Evolutionary conservation across 768 basidiomycete genomes (phyloP), one percentile per base, ranked within the genome.

Genomic region (Baorangia bicolor): DNA sequence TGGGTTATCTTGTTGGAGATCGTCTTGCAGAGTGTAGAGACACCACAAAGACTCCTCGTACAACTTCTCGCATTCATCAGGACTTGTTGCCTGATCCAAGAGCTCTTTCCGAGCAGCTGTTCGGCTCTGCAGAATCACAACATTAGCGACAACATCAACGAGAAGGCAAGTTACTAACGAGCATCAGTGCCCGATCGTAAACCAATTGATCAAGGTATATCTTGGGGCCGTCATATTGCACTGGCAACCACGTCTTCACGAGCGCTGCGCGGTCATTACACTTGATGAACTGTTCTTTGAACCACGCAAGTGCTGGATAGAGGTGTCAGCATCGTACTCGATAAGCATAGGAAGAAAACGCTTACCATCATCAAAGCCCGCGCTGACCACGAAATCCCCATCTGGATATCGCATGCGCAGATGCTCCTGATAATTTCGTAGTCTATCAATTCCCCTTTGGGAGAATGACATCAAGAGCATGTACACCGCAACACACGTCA

Each of bases 21-120:
- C 90, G 67, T 98, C 97, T 68, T 94, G 88, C 9, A 98, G 78
- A 0, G 94, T 90, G 60, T 94, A 92, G 30, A 98, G 78, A 68
- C 94, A 90, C 93, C 94, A 97, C 9, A 98, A 71, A 0, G 93
- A 92, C 64, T 93, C 93, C 65, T 98, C 95, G 72, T 98, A 99
- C 35, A 96, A 77, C 69, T 88, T 90, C 77, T 97, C 93, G 69
- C 94, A 95, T 66, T 92, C 89, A 59, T 89, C 82, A 0, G 90
- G 86, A 28, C 82, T 82, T 41, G 78, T 78, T 37, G 86, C 87
- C 66, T 89, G 83, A 66, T 93, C 92, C 12, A 91, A 75, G 0
- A 98, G 80, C 66, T 98, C 96, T 64, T 94, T 93, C 43, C 89
- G 81, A 1, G 96, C 95, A 37, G 95, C 95, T 0, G 87, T 89